Evolutionary conservation across 768 basidiomycete species (phyloP), one percentile per base, ranked within the genome.

Genomic region (Pleurotus cornucopiae): DNA sequence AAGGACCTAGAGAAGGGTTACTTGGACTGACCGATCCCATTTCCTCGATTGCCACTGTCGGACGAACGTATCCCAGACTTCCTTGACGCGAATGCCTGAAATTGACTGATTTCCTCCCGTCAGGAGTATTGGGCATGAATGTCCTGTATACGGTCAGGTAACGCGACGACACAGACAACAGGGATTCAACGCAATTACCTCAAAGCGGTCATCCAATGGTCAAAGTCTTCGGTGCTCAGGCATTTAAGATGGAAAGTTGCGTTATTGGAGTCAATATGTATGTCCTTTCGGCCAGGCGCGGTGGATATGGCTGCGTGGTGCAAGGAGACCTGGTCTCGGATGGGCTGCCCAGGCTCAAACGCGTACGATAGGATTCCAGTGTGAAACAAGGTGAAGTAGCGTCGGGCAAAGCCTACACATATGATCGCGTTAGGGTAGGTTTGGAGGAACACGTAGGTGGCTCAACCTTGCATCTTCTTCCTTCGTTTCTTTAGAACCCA

Each of bases 401-500:
- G 85, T 49, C 89, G 86, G 14, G 91, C 91, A 70, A 90, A 93
- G 7, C 91, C 91, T 92, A 66, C 6, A 12, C 40, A 58, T 25
- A 5, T 25, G 23, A 25, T 41, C 46, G 30, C 30, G 54, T 46
- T 38, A 25, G 49, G 48, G 46, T 26, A 20, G 25, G 60, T 7
- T 2, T 18, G 7, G 49, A 26, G 54, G 34, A 49, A 34, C 46
- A 30, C 6, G 37, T 46, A 44, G 37, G 40, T 39, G 14, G 54
- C 55, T 69, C 49, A 62, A 85, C 91, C 91, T 75, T 93, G 91
- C 87, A 92, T 86, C 73, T 83, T 90, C 78, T 90, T 91, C 60
- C 91, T 76, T 62, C 91, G 76, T 72, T 94, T 94, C 75, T 93
- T 93, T 58, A 93, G 76, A 4, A 92, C 71, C 89, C 89, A 93